These are phyloP conservation scores for Vinca minor DNA, from an alignment of 257 asterid species.

Conservation along the genomic window DNA sequence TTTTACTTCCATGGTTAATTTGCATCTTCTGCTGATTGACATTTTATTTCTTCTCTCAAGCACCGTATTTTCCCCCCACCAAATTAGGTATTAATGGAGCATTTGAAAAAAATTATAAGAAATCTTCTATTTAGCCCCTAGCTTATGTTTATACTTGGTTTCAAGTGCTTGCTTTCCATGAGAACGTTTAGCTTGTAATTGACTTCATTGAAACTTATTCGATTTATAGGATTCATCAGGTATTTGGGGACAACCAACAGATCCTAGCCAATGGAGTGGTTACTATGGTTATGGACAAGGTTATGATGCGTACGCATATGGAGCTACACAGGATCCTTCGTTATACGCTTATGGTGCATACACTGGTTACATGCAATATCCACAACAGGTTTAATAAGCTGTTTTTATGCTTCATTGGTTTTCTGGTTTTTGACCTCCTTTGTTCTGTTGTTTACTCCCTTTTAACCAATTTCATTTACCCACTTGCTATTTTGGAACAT, in stretches of 20 bases:
- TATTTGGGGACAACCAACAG: constrained; percentile 66
- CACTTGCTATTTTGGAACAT: too few species aligned
- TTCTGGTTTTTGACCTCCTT: background rate
- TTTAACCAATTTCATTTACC: too few species aligned
- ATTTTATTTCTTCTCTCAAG: background rate
- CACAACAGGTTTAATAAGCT: constrained; percentile 53
- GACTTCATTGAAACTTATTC: constrained; percentile 6
- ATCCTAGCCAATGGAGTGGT: constrained; percentile 73
- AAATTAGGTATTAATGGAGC: background rate
- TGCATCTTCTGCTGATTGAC: background rate
- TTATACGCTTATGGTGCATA: constrained; percentile 77
- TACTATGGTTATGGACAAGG: constrained; percentile 95
- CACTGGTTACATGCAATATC: constrained; percentile 71
- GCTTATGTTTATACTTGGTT: background rate
- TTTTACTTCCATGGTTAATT: background rate
- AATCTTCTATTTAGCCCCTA: background rate
- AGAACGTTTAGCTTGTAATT: constrained; percentile 1
- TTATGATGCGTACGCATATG: constrained; percentile 86
- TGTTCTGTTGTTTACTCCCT: constrained; percentile 4
- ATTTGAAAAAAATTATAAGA: background rate
- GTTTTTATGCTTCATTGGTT: background rate
- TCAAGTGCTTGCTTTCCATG: background rate
- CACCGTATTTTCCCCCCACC: background rate
- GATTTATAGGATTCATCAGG: constrained; percentile 56
- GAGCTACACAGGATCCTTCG: constrained; percentile 76